These are phyloP conservation scores for Colletotrichum trifolii DNA, from an alignment of 2,329 filamentous ascomycete genomes.

Conservation along the genomic window DNA sequence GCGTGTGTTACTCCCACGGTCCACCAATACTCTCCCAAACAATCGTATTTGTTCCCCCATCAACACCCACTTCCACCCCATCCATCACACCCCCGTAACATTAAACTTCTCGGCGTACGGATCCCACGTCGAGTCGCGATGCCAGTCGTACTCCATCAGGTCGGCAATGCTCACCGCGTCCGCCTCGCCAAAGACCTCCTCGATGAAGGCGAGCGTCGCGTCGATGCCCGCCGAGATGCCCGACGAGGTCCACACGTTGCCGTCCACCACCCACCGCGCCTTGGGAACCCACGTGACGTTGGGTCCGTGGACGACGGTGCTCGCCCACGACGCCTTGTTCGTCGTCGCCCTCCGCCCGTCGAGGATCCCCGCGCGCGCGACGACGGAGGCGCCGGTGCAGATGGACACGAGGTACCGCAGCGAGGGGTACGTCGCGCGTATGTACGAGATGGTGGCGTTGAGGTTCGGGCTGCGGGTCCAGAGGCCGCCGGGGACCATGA, in stretches of 20 bases:
- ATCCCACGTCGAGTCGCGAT: constrained; percentile 61
- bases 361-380: constrained; percentile 63
- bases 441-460: constrained; percentile 45
- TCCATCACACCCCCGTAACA: constrained; percentile 8
- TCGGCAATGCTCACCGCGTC: constrained; percentile 60
- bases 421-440: constrained; percentile 49
- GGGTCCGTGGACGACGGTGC: constrained; percentile 50
- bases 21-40: too few relatives aligned
- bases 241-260: constrained; percentile 68
- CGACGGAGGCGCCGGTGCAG: constrained; percentile 65
- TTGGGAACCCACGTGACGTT: constrained; percentile 61
- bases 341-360: constrained; percentile 66
- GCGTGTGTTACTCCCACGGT: too few relatives aligned
- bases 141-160: constrained; percentile 68
- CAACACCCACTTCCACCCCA: background rate
- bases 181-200: constrained; percentile 62
- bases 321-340: constrained; percentile 63
- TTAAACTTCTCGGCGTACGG: constrained; percentile 50
- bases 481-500: constrained; percentile 65
- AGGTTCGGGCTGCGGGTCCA: constrained; percentile 41
- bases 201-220: constrained; percentile 67
- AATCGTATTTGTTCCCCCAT: too few relatives aligned
- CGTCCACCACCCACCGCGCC: constrained; percentile 68
- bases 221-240: constrained; percentile 72
- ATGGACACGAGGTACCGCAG: constrained; percentile 64